Percentiles rank a stretch among this genome's conserved stretches.
These are phyloP conservation scores for Zygosaccharomyces bailii DNA, from an alignment of 805 yeast genomes.

Conservation along the genomic window DNA sequence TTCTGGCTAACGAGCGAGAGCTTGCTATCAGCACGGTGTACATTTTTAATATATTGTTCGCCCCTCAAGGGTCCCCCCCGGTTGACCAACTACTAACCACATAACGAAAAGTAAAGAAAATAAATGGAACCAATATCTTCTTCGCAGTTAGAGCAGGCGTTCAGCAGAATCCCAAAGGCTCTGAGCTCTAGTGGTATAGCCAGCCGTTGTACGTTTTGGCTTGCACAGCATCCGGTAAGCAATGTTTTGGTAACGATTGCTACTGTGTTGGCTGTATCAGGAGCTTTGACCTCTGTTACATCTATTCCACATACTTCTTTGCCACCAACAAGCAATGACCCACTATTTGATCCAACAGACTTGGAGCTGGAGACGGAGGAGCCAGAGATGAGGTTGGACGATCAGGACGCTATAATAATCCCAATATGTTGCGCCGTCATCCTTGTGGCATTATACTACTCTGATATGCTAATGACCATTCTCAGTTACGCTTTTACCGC, in stretches of 20 bases:
- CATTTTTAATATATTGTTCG: not conserved
- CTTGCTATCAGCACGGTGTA: no score
- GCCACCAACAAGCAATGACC: conserved; percentile 38
- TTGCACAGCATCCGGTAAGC: not conserved
- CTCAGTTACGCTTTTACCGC: conserved; percentile 39
- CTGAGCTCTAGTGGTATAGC: conserved; percentile 3
- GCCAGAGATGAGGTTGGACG: conserved; percentile 16
- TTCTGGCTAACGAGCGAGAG: no score
- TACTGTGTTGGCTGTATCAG: conserved; percentile 33
- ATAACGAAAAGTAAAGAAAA: not conserved
- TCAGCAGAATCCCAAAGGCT: conserved; percentile 5
- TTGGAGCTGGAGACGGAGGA: conserved; percentile 27
- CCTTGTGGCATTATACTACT: conserved; percentile 16
- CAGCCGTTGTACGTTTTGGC: conserved; percentile 2
- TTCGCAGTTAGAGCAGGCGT: conserved; percentile 5
- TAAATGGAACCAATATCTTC: conserved; percentile 4
- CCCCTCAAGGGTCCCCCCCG: not conserved
- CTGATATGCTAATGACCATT: conserved; percentile 30
- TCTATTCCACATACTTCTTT: conserved; percentile 31
- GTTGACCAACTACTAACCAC: conserved; percentile 4
- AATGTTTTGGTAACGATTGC: conserved; percentile 9
- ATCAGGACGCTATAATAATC: conserved; percentile 38
- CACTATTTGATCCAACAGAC: conserved; percentile 43
- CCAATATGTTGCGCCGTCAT: conserved; percentile 44
- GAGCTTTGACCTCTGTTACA: conserved; percentile 37